Base-by-base conservation (phyloP, 2,329 filamentous ascomycete genomes). In the Aspergillus sp. region DNA sequence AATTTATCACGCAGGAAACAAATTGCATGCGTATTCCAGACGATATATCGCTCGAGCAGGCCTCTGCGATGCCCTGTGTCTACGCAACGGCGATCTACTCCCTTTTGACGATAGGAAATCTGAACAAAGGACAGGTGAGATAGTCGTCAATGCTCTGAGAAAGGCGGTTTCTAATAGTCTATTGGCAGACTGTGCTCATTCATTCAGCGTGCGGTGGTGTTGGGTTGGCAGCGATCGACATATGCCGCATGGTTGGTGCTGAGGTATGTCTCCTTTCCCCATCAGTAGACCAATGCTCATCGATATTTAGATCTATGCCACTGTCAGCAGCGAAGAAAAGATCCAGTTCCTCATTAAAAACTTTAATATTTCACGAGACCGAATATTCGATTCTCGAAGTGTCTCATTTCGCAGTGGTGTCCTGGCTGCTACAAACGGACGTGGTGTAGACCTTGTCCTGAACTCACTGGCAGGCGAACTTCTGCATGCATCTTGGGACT, bases 401-500 rank as follows among this genome's bases (percentile, higher is more conserved):
- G 10, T 41, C 4, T 48, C 55, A 2, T 78, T 78, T 53, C 47
- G 49, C 1, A 17, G 55, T 0, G 65, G 61, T 4, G 45, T 76
- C 9, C 60, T 69, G 57, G 9, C 47, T 1, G 58, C 52, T 1
- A 78, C 75, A 0, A 58, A 66, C 10, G 70, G 70, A 4, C 41
- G 58, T 2, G 76, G 76, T 3, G 73, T 77, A 19, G 76, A 78
- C 60, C 45, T 75, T 1, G 66, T 76, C 2, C 54, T 72, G 13
- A 71, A 70, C 56, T 66, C 62, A 1, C 60, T 70, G 0, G 51
- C 63, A 1, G 68, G 68, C 5, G 66, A 66, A 12, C 50, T 59
- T 5, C 32, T 71, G 2, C 62, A 60, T 5, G 61, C 57, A 15
- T 67, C 69, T 2, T 73, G 72, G 70, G 49, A 65, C 17, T 71